These are phyloP conservation scores for Apostasia ramifera DNA, from an alignment of 106 monocot species.

Conservation along the genomic window DNA sequence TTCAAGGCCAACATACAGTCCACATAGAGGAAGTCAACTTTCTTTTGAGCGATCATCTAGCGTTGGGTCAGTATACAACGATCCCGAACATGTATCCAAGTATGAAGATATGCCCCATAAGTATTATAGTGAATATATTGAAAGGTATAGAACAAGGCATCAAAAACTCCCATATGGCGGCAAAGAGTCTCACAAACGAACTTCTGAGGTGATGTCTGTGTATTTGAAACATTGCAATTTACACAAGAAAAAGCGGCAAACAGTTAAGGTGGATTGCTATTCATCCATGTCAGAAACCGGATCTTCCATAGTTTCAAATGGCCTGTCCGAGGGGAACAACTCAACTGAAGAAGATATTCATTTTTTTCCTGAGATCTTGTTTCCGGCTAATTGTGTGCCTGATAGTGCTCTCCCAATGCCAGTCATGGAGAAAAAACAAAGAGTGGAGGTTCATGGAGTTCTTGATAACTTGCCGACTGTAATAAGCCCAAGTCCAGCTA, in stretches of 20 bases:
- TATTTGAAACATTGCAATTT: slow-evolving; percentile 42
- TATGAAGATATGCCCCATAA: slow-evolving; percentile 53
- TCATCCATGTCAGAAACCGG: slow-evolving; percentile 22
- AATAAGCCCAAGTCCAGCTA: slow-evolving; percentile 65
- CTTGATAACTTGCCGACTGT: slow-evolving; percentile 86
- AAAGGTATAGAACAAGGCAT: slow-evolving; percentile 42
- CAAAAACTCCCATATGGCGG: slow-evolving; percentile 39
- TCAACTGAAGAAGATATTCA: slow-evolving; percentile 38
- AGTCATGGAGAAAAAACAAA: slow-evolving; percentile 27
- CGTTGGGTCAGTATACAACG: slow-evolving; percentile 34
- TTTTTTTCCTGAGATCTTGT: slow-evolving; percentile 81
- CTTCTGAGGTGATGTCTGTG: slow-evolving; percentile 77
- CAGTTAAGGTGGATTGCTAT: slow-evolving; percentile 26
- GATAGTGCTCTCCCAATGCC: slow-evolving; percentile 50
- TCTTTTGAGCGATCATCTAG: slow-evolving; percentile 21
- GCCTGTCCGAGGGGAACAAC: slow-evolving; percentile 20
- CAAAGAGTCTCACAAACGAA: slow-evolving; percentile 59
- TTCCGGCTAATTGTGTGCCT: slow-evolving; percentile 83
- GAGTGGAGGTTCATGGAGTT: slow-evolving; percentile 60
- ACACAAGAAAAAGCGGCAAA: slow-evolving; percentile 59
- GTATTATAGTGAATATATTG: slow-evolving; percentile 64
- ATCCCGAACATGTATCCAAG: slow-evolving; percentile 29
- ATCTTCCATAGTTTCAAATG: slow-evolving; percentile 23
- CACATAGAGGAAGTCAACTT: slow-evolving; percentile 29
- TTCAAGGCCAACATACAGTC: slow-evolving; percentile 26